phyloP scores from a whole-genome alignment of 164 flowering plant genomes.

The Nelumbo lutea region DNA sequence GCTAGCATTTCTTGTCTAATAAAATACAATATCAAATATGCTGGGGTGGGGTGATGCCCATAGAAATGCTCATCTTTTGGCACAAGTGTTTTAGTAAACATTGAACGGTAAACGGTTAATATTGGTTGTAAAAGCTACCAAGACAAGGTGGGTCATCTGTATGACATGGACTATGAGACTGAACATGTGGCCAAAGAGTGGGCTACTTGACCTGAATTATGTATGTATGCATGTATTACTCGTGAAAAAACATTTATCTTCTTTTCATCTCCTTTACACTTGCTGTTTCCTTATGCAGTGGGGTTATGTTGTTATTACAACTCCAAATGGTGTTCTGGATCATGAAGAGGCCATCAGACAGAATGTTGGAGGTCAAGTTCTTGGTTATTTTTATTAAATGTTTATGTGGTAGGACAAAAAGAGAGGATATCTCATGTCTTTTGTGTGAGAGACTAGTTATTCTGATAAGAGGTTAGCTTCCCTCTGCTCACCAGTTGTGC shows the following conservation, averaged over 20 bases:
- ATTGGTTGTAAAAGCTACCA: too few relatives aligned
- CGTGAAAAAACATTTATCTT: too few relatives aligned
- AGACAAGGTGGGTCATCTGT: too few relatives aligned
- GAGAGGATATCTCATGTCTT: neutral
- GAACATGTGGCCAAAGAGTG: too few relatives aligned
- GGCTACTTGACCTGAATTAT: too few relatives aligned
- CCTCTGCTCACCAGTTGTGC: neutral
- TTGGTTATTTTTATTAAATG: constrained; percentile 60
- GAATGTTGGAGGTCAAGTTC: constrained; percentile 83
- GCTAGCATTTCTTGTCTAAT: too few relatives aligned
- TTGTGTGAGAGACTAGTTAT: neutral
- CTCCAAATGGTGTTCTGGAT: constrained; percentile 80
- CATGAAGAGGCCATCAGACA: constrained; percentile 58
- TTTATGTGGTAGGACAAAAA: neutral
- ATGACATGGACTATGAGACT: too few relatives aligned
- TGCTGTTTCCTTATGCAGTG: constrained; percentile 48
- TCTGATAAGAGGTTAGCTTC: neutral
- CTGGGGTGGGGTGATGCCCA: too few relatives aligned
- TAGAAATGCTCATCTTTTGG: neutral
- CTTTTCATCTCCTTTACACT: neutral
- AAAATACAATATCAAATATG: too few relatives aligned
- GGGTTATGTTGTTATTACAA: constrained; percentile 88
- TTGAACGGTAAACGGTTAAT: too few relatives aligned
- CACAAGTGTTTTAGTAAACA: neutral
- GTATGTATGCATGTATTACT: too few relatives aligned